These are phyloP conservation scores for Phytophthora palmivora DNA, from an alignment of 352 stramenopile genomes.

Conservation along the genomic window DNA sequence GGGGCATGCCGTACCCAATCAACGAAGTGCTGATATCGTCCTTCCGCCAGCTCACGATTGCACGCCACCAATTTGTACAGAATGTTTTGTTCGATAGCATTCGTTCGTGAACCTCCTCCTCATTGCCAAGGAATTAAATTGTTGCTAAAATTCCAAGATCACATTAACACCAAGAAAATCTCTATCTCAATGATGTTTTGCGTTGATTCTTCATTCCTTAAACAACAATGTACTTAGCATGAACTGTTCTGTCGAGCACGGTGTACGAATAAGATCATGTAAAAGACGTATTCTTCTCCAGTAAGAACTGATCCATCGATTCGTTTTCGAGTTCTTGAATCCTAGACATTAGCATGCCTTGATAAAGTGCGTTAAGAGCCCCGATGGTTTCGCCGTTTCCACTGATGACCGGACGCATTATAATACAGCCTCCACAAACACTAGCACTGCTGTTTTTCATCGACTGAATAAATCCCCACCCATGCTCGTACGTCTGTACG, in stretches of 20 bases:
- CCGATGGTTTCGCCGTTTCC: background rate
- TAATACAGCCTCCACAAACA: conserved; percentile 1
- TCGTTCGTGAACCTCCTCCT: conserved; percentile 5
- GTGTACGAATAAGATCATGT: no score
- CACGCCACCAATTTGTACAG: conserved; percentile 19
- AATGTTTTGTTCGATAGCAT: conserved; percentile 19
- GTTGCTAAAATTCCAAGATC: no score
- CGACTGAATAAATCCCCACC: conserved; percentile 5
- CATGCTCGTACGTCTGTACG: background rate
- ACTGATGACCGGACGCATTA: background rate
- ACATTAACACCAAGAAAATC: no score
- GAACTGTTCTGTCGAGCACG: no score
- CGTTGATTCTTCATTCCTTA: no score
- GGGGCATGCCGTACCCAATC: background rate
- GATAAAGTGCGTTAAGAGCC: background rate
- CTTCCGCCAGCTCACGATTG: conserved; percentile 7
- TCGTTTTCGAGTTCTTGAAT: conserved; percentile 4
- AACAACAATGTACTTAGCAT: no score
- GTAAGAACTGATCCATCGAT: conserved; percentile 2
- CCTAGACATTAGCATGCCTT: background rate
- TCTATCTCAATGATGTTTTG: no score
- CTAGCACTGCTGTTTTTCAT: background rate
- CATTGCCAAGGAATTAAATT: no score
- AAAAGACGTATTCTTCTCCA: background rate
- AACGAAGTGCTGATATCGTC: conserved; percentile 19